Conservation (phyloP, 164 flowering plant species). For the Tetracentron sinense region DNA sequence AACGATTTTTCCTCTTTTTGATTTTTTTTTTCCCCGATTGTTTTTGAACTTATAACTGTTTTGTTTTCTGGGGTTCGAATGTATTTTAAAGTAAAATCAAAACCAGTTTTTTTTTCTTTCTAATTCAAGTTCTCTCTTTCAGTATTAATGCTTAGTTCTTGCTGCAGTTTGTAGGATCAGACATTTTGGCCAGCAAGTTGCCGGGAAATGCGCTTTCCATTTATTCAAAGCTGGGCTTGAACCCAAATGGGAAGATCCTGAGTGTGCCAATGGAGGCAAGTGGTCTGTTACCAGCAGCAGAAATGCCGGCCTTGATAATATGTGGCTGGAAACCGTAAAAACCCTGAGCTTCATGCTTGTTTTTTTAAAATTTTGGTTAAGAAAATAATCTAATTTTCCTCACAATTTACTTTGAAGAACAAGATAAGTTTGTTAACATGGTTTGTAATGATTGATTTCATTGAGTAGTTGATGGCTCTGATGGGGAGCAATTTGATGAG, state of each 20-base stretch:
- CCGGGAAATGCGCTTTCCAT: constrained; percentile 68
- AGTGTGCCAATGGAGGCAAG: constrained; percentile 90
- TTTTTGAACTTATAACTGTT: too few relatives aligned
- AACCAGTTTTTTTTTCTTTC: background rate
- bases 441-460: constrained; percentile 5
- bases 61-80: too few relatives aligned
- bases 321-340: constrained; percentile 91
- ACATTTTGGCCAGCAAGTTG: constrained; percentile 73
- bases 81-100: too few relatives aligned
- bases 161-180: constrained; percentile 78
- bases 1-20: too few relatives aligned
- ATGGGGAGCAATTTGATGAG: constrained; percentile 95
- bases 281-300: constrained; percentile 64
- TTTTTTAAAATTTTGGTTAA: background rate
- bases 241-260: constrained; percentile 98
- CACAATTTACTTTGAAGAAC: background rate
- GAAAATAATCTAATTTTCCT: too few relatives aligned
- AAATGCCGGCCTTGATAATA: constrained; percentile 55
- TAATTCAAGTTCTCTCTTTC: background rate
- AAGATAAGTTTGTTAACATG: background rate
- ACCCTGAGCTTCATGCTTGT: background rate
- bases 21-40: too few relatives aligned
- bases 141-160: constrained; percentile 1
- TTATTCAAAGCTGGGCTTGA: constrained; percentile 82
- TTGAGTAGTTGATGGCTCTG: constrained; percentile 77